Base-by-base conservation (phyloP, 2,329 filamentous ascomycete genomes). In the Cladosporium colombiae region DNA sequence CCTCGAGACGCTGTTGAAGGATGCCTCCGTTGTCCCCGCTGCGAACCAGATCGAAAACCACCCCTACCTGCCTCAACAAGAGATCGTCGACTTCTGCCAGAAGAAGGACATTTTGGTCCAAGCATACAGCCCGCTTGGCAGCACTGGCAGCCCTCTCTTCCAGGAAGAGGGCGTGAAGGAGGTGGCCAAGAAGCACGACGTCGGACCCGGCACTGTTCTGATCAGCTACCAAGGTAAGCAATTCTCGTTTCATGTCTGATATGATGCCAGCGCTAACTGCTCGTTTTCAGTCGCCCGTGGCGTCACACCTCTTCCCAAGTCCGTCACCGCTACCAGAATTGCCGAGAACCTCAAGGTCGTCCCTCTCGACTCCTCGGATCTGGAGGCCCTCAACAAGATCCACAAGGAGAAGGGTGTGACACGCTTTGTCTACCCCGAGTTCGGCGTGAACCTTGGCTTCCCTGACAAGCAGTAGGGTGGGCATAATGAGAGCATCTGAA, bases 41-140 rank as follows among this genome's bases (percentile, higher is more conserved):
- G 85, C 87, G 74, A 90, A 90, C 80, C 88, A 91, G 80, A 90
- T 91, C 74, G 89, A 91, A 78, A 90, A 90, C 81, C 88, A 90
- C 80, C 89, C 89, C 16, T 84, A 84, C 7, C 84, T 91, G 13
- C 89, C 89, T 1, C 89, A 93, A 79, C 84, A 90, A 71, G 88
- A 91, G 68, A 86, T 92, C 67, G 86, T 90, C 67, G 85, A 90
- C 68, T 84, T 87, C 71, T 91, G 88, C 82, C 84, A 84, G 66
- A 80, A 83, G 66, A 89, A 90, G 78, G 86, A 86, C 65, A 91
- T 93, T 67, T 85, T 90, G 73, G 80, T 92, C 74, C 88, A 91
- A 70, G 89, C 90, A 18, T 93, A 92, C 81, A 81, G 79, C 65
- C 82, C 82, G 14, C 74, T 84, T 2, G 82, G 82, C 21, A 81